A percentile compares a stretch with the other conserved stretches of the same genome.
phyloP scores from a whole-genome alignment of 352 stramenopile genomes.

The Phytopythium boreale region DNA sequence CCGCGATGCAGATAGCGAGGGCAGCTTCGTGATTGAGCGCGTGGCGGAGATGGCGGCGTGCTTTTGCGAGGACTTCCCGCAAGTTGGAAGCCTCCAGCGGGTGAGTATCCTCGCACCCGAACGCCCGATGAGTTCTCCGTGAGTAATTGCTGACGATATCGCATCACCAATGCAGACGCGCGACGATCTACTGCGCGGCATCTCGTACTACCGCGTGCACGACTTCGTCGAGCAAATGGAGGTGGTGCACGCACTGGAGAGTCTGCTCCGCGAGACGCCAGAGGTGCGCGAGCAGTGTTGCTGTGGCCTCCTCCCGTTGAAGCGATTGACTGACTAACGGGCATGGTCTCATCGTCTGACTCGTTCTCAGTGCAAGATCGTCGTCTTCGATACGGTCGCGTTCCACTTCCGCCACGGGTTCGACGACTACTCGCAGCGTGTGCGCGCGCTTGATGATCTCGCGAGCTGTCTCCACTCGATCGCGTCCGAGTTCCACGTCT shows the following conservation, averaged over 20 bases:
- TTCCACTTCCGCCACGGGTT: constrained; percentile 93
- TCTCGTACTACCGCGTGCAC: constrained; percentile 77
- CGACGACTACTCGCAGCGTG: constrained; percentile 64
- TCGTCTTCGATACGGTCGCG: constrained; percentile 93
- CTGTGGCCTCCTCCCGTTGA: background rate
- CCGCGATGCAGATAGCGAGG: constrained; percentile 79
- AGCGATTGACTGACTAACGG: background rate
- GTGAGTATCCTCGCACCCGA: background rate
- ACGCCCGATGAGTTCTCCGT: background rate
- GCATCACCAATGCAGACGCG: constrained; percentile 28
- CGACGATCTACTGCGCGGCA: constrained; percentile 79
- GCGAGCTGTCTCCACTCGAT: constrained; percentile 66
- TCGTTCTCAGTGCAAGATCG: constrained; percentile 60
- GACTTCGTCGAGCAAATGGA: constrained; percentile 90
- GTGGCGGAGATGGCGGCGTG: constrained; percentile 78
- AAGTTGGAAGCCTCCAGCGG: constrained; percentile 12
- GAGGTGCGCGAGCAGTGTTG: constrained; percentile 19
- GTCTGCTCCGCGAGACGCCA: constrained; percentile 39
- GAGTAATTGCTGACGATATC: background rate
- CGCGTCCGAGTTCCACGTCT: constrained; percentile 48
- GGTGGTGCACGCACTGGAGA: constrained; percentile 71
- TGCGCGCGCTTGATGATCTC: constrained; percentile 67
- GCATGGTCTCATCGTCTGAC: background rate
- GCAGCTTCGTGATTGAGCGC: constrained; percentile 89
- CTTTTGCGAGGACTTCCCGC: constrained; percentile 72